phyloP scores from a whole-genome alignment of 2,329 filamentous ascomycete species.

The Pseudogymnoascus destructans region DNA sequence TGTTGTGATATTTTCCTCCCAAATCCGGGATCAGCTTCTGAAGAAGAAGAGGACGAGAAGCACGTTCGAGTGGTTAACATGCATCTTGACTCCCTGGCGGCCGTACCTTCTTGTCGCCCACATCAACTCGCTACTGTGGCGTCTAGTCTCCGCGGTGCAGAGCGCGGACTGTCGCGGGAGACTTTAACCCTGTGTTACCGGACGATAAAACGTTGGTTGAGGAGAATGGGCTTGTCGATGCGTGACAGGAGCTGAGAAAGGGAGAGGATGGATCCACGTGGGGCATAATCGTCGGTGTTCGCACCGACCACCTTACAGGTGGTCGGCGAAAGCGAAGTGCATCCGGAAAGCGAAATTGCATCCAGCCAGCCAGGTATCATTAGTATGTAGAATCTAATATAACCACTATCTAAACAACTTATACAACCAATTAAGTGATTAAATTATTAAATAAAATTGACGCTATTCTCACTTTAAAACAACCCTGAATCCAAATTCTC shows the following conservation, averaged over 20 bases:
- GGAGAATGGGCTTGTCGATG: slow-evolving; percentile 27
- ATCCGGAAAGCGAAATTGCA: no score
- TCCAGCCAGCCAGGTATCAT: no score
- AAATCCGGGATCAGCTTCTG: background rate
- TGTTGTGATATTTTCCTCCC: slow-evolving; percentile 26
- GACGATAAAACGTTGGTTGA: slow-evolving; percentile 26
- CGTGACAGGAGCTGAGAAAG: slow-evolving; percentile 24
- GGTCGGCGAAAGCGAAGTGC: no score
- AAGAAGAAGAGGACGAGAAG: background rate
- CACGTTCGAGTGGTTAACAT: slow-evolving; percentile 28
- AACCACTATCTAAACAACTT: no score
- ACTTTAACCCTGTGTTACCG: slow-evolving; percentile 30
- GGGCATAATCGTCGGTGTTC: no score
- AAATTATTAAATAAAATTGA: no score
- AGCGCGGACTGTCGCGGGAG: slow-evolving; percentile 28
- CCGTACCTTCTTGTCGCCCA: slow-evolving; percentile 24
- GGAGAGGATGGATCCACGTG: slow-evolving; percentile 28
- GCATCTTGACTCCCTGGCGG: slow-evolving; percentile 28
- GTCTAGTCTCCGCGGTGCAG: slow-evolving; percentile 20
- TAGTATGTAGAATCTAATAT: no score
- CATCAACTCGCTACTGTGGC: slow-evolving; percentile 24
- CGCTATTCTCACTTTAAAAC: no score
- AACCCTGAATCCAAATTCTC: no score
- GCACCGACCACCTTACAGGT: no score
- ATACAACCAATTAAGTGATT: no score